These are phyloP conservation scores for Trichoderma aggressivum DNA, from an alignment of 2,329 filamentous ascomycete species.

Conservation along the genomic window DNA sequence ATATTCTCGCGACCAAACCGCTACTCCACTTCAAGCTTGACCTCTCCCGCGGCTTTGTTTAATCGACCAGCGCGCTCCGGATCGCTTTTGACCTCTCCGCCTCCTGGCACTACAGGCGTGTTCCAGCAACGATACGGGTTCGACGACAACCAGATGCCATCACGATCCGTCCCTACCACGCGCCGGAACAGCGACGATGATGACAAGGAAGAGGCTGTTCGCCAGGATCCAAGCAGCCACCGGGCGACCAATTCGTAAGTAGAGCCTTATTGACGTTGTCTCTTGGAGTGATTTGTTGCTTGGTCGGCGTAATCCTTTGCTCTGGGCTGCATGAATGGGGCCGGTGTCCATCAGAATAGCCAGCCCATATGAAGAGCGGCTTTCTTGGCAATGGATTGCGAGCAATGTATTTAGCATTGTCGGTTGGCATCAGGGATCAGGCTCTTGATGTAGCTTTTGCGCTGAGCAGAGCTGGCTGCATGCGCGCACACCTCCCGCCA, in stretches of 20 bases:
- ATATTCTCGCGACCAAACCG: constrained; percentile 81
- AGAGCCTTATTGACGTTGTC: constrained; percentile 11
- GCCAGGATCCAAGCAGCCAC: constrained; percentile 67
- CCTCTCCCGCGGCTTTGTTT: constrained; percentile 73
- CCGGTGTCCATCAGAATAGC: not conserved
- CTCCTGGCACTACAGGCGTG: constrained; percentile 59
- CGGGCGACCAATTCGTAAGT: constrained; percentile 78
- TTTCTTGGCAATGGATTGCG: not conserved
- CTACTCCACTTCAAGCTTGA: constrained; percentile 84
- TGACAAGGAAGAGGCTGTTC: constrained; percentile 74
- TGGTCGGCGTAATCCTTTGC: not conserved
- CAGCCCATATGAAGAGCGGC: not conserved
- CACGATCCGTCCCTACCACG: constrained; percentile 81
- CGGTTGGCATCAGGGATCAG: not conserved
- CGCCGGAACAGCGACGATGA: constrained; percentile 89
- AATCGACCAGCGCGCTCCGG: constrained; percentile 72
- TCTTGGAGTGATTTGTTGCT: not conserved
- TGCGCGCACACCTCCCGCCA: not conserved
- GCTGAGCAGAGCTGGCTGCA: not conserved
- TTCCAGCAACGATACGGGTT: constrained; percentile 57
- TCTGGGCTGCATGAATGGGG: not conserved
- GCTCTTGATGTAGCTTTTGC: not conserved
- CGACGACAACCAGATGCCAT: constrained; percentile 55
- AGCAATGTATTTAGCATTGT: not conserved
- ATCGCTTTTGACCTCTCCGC: constrained; percentile 77